Conservation (phyloP, 2,329 filamentous ascomycete species). For the Aspergillus sp. region DNA sequence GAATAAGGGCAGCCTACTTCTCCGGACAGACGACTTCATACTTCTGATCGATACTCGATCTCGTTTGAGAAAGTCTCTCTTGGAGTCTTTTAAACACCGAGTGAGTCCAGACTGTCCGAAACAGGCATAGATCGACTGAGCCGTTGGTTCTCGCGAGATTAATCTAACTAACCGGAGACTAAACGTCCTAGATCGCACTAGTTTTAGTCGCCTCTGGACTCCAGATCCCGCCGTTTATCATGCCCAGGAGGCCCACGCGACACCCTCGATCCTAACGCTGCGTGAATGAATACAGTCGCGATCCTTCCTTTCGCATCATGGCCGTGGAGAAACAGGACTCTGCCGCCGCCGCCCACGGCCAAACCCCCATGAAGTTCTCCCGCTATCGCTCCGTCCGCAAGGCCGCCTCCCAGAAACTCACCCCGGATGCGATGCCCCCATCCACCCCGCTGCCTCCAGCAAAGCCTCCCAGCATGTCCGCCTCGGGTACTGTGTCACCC, state of each 20-base stretch:
- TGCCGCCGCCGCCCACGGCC: conserved; percentile 11
- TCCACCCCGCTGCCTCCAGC: conserved; percentile 3
- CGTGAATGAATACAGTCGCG: too few relatives aligned
- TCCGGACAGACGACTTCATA: too few relatives aligned
- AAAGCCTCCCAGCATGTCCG: not conserved
- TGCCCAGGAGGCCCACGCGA: not conserved
- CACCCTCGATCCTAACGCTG: not conserved
- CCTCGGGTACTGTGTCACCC: not conserved
- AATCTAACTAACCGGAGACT: not conserved
- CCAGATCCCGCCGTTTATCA: not conserved
- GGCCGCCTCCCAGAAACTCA: conserved; percentile 32
- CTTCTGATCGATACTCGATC: too few relatives aligned
- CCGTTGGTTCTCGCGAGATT: too few relatives aligned
- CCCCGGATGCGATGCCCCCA: conserved; percentile 19
- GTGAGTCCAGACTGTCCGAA: too few relatives aligned
- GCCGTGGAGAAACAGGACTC: conserved; percentile 22
- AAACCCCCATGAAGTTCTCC: conserved; percentile 47
- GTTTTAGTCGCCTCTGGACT: too few relatives aligned
- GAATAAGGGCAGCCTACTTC: too few relatives aligned
- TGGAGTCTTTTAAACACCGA: too few relatives aligned
- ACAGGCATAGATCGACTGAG: too few relatives aligned
- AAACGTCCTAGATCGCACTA: too few relatives aligned
- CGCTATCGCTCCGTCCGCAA: conserved; percentile 59
- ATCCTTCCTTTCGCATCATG: conserved; percentile 2
- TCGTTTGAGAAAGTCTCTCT: too few relatives aligned